Evolutionary conservation across 2,329 filamentous ascomycete genomes (phyloP), one percentile per base, ranked within the genome.

Genomic region (Sarocladiaceae sp.): DNA sequence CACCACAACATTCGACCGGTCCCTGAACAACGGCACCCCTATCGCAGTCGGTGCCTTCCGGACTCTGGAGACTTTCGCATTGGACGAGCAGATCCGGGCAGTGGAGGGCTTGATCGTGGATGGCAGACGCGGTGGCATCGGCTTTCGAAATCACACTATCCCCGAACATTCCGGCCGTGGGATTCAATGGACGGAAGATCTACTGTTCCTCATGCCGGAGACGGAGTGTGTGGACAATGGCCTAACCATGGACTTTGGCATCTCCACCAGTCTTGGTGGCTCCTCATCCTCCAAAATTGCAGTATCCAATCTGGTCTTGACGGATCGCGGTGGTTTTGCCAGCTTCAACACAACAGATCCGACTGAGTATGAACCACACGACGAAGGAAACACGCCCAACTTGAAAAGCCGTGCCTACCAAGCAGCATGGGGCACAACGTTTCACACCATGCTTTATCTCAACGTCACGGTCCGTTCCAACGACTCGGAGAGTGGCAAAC

Each of bases 151-250:
- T 47, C 68, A 72, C 46, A 70, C 62, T 0, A 46, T 60, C 0
- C 70, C 70, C 2, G 33, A 49, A 1, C 53, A 51, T 1, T 48
- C 61, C 2, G 21, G 47, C 1, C 59, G 58, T 32, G 70, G 69
- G 0, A 64, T 58, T 6, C 56, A 52, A 2, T 74, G 70, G 70
- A 55, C 57, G 0, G 71, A 76, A 45, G 69, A 74, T 44, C 37
- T 74, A 4, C 60, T 74, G 0, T 74, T 70, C 49, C 48, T 73
- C 10, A 63, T 71, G 47, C 71, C 70, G 0, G 62, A 67, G 19
- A 65, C 67, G 1, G 51, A 55, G 4, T 73, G 70, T 46, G 65
- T 72, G 5, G 55, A 67, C 42, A 64, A 59, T 2, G 70, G 70
- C 46, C 47, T 67, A 3, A 69, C 68, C 0, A 43, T 73, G 4